Conservation (phyloP, 2,329 filamentous ascomycete species). For the Fusarium sterilihyphosum region DNA sequence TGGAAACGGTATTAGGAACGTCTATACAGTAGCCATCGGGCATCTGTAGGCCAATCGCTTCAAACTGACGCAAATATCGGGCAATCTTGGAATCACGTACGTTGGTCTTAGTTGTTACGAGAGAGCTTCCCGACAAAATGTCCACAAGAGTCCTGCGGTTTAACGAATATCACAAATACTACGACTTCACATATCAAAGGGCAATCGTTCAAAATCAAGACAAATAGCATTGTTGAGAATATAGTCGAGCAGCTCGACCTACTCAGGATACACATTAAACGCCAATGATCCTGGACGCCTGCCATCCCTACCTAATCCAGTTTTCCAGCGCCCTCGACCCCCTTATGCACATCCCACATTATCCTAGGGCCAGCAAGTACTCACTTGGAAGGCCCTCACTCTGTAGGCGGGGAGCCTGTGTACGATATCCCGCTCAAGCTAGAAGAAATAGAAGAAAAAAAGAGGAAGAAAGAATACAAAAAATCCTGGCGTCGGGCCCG, state of each 20-base stretch:
- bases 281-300: constrained; percentile 35
- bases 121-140: background rate
- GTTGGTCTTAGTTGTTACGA: background rate
- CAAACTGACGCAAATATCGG: background rate
- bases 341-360: constrained; percentile 31
- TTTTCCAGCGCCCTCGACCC: constrained; percentile 28
- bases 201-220: constrained; percentile 14
- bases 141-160: background rate
- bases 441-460: background rate
- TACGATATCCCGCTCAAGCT: constrained; percentile 4
- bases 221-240: constrained; percentile 39
- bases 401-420: background rate
- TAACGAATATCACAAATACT: background rate
- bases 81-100: background rate
- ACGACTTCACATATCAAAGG: background rate
- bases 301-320: constrained; percentile 27
- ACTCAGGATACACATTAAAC: constrained; percentile 41
- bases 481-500: constrained; percentile 36
- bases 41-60: background rate
- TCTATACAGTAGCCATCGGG: background rate
- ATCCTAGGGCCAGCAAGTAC: constrained; percentile 29
- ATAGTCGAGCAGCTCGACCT: constrained; percentile 34
- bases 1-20: background rate
- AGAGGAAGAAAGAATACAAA: constrained; percentile 15
- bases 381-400: constrained; percentile 16